Evolutionary conservation across 2,329 filamentous ascomycete genomes (phyloP).

Genomic region (Plectosphaerella cucumerina): DNA sequence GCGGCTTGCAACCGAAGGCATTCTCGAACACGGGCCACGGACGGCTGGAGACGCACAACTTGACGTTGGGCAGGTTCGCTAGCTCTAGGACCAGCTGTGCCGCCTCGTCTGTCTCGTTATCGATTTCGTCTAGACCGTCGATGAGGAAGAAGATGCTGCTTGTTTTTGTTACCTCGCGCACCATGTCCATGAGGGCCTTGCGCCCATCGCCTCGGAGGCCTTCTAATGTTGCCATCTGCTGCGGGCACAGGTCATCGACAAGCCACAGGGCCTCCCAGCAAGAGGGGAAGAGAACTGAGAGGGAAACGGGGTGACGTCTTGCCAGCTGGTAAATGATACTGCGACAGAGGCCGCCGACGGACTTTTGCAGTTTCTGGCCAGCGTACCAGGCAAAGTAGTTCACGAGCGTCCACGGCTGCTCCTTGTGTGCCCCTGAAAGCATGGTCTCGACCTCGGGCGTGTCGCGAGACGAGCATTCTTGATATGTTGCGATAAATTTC

Average conservation of each 20-base stretch:
- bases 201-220: neutral
- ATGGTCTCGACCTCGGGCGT: neutral
- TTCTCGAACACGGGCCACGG: constrained; percentile 18
- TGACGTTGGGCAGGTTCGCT: constrained; percentile 12
- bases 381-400: neutral
- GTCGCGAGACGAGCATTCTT: neutral
- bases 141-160: constrained; percentile 16
- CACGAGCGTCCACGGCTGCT: neutral
- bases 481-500: constrained; percentile 27
- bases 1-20: constrained; percentile 5
- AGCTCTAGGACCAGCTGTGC: constrained; percentile 4
- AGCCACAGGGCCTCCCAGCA: neutral
- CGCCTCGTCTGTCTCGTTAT: constrained; percentile 7
- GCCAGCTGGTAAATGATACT: neutral
- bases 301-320: neutral
- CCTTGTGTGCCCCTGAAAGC: neutral
- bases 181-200: neutral
- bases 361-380: neutral
- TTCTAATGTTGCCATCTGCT: too few relatives aligned
- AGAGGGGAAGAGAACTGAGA: neutral
- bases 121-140: constrained; percentile 20
- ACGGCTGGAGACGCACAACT: constrained; percentile 25
- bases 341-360: neutral
- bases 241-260: neutral
- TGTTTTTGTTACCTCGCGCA: neutral